A percentile compares a stretch with the other conserved stretches of the same genome.
Conservation (phyloP, 2,329 filamentous ascomycete species). For the Pseudocercospora vitis region DNA sequence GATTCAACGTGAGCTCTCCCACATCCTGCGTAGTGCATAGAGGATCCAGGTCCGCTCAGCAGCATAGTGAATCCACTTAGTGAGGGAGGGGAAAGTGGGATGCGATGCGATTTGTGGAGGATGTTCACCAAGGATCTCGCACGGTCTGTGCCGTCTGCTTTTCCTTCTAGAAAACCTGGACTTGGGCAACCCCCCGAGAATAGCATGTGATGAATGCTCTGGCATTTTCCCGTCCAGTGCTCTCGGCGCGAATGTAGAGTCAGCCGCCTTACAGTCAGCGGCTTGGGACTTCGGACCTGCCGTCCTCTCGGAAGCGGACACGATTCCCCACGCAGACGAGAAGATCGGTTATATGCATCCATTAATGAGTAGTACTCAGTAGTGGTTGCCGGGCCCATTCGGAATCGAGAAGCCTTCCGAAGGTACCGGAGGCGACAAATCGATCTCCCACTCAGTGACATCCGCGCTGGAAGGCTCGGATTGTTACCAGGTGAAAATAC, state of each 20-base stretch:
- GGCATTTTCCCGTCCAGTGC: background rate
- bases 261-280: background rate
- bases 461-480: no score
- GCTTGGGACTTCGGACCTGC: background rate
- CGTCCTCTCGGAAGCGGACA: background rate
- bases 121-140: background rate
- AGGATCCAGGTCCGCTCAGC: background rate
- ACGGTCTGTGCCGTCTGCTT: background rate
- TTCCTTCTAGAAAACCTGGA: background rate
- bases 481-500: no score
- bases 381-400: no score
- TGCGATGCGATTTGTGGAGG: constrained; percentile 2
- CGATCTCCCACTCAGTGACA: no score
- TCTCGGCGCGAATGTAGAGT: background rate
- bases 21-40: constrained; percentile 10
- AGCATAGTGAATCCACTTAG: background rate
- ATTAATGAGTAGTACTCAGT: no score
- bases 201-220: constrained; percentile 4
- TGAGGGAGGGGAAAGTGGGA: background rate
- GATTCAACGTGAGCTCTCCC: background rate
- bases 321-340: background rate
- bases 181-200: background rate
- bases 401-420: no score
- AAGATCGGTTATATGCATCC: no score
- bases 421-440: no score